Conservation (phyloP, 2,329 filamentous ascomycete genomes). For the Neonectria neomacrospora region DNA sequence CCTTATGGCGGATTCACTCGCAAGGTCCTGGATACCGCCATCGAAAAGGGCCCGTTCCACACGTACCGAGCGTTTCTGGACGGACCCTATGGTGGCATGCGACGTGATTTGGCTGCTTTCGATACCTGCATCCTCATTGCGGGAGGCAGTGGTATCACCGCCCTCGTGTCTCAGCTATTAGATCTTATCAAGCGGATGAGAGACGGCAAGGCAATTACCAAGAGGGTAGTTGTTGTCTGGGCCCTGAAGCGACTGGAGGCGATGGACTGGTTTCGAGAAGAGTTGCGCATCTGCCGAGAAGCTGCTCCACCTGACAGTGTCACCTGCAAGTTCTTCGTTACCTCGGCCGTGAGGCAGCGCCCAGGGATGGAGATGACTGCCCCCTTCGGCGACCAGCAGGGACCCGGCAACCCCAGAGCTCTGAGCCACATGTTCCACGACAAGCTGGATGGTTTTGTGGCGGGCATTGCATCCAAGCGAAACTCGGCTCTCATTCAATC, state of each 20-base stretch:
- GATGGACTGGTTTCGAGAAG: conserved; percentile 98
- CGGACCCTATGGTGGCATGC: conserved; percentile 95
- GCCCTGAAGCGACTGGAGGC: conserved; percentile 89
- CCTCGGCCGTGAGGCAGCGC: conserved; percentile 65
- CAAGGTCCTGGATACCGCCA: conserved; percentile 82
- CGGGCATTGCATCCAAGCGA: conserved; percentile 86
- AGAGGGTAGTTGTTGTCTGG: conserved; percentile 93
- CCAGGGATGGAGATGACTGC: conserved; percentile 56
- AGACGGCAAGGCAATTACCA: conserved; percentile 92
- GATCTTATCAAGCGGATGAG: conserved; percentile 97
- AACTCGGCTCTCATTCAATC: conserved; percentile 86
- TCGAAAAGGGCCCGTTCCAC: conserved; percentile 88
- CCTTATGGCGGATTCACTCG: conserved; percentile 92
- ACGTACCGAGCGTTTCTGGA: conserved; percentile 94
- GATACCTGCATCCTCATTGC: conserved; percentile 94
- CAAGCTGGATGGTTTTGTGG: conserved; percentile 87
- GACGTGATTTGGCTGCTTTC: conserved; percentile 87
- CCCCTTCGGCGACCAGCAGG: conserved; percentile 48
- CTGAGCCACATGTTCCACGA: conserved; percentile 84
- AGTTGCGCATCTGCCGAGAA: conserved; percentile 90
- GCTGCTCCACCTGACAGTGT: conserved; percentile 88
- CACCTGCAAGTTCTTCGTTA: conserved; percentile 95
- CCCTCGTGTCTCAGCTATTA: conserved; percentile 88
- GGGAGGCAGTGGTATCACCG: conserved; percentile 93
- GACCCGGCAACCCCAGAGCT: conserved; percentile 56